phyloP scores from a whole-genome alignment of 2,329 filamentous ascomycete genomes.

The Fusarium chuoi region DNA sequence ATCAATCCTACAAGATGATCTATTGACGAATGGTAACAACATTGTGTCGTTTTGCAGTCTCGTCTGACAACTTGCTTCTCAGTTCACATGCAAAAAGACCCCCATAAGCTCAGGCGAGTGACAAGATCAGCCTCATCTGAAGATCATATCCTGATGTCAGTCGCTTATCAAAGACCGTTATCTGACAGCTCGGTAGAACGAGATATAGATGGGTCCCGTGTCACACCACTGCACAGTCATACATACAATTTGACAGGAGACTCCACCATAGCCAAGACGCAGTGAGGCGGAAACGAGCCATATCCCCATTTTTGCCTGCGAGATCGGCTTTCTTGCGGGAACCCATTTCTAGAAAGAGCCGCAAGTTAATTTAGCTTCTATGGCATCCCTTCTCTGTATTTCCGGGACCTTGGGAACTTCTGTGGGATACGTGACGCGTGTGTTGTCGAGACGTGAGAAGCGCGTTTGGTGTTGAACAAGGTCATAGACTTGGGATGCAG shows the following conservation, averaged over 20 bases:
- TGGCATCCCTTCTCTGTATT: not conserved
- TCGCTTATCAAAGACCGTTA: not conserved
- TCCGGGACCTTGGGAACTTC: not conserved
- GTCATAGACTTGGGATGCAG: too few relatives aligned
- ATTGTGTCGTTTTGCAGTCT: not conserved
- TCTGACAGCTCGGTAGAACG: not conserved
- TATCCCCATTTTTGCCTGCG: not conserved
- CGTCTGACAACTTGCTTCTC: fast-evolving
- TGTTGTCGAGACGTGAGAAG: not conserved
- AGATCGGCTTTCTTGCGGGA: not conserved
- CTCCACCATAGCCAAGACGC: not conserved
- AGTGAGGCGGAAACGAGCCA: not conserved
- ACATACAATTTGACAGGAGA: not conserved
- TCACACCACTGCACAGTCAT: not conserved
- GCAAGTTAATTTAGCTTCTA: not conserved
- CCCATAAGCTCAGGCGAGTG: fast-evolving
- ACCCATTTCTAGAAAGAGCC: not conserved
- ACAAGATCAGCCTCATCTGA: not conserved
- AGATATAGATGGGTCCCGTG: not conserved
- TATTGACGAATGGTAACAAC: not conserved
- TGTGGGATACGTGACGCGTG: not conserved
- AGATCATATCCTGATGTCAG: not conserved
- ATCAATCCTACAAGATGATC: not conserved
- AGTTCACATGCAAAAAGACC: fast-evolving
- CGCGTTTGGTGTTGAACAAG: too few relatives aligned